Conservation (phyloP, 2,329 filamentous ascomycete genomes). For the Cordyceps cicadae region DNA sequence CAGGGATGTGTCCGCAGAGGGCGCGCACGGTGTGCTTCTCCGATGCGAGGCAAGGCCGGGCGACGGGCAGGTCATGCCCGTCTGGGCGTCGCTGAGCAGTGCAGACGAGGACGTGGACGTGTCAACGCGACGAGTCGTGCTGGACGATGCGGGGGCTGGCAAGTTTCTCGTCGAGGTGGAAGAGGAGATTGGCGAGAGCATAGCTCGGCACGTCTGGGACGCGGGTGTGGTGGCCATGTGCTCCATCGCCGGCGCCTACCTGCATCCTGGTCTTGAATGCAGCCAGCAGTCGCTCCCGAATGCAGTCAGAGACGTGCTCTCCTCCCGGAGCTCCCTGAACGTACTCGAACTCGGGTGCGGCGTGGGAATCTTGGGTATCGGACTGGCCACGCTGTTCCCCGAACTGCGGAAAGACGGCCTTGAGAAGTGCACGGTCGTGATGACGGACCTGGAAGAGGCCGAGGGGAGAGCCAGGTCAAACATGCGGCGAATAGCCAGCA, state of each 20-base stretch:
- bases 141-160: constrained; percentile 18
- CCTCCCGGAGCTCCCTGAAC: constrained; percentile 23
- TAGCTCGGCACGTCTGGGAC: constrained; percentile 53
- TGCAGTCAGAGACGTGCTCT: constrained; percentile 24
- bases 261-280: constrained; percentile 19
- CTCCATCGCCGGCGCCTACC: constrained; percentile 23
- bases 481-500: constrained; percentile 25
- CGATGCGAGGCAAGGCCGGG: constrained; percentile 11
- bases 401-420: constrained; percentile 14
- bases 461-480: constrained; percentile 41
- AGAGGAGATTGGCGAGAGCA: constrained; percentile 52
- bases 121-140: constrained; percentile 22
- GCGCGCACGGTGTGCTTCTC: constrained; percentile 18
- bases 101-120: constrained; percentile 17
- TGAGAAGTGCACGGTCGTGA: constrained; percentile 30
- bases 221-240: constrained; percentile 40
- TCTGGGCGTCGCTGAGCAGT: constrained; percentile 30
- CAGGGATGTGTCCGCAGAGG: constrained; percentile 20
- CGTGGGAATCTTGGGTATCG: constrained; percentile 47
- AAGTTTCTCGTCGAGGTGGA: constrained; percentile 33
- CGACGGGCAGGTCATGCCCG: constrained; percentile 35
- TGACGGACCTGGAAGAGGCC: constrained; percentile 50
- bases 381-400: constrained; percentile 32
- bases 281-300: constrained; percentile 22
- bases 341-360: constrained; percentile 50